Evolutionary conservation across 495 filamentous ascomycete genomes (phyloP), one percentile per base, ranked within the genome.

Genomic region (Penicillium macrosclerotiorum): DNA sequence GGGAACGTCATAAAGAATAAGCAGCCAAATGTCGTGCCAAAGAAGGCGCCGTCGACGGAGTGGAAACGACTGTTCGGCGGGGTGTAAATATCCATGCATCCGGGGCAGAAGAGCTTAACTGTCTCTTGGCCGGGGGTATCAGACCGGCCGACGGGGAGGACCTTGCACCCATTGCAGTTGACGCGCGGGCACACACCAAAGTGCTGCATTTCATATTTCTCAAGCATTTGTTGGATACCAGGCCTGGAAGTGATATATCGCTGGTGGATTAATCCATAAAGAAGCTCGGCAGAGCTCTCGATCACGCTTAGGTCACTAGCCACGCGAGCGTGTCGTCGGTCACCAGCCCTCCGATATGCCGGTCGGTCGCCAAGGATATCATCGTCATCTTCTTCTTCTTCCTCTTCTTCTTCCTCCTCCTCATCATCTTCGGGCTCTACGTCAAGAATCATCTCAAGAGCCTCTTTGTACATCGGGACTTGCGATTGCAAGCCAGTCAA

Each of bases 391-490:
- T 89, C 86, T 3, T 89, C 85, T 5, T 90, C 84, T 13, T 88
- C 86, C 16, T 88, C 84, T 27, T 81, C 77, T 35, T 83, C 78
- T 32, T 82, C 81, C 3, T 94, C 88, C 12, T 91, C 86, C 30
- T 91, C 89, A 19, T 90, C 88, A 13, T 95, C 90, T 63, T 95
- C 90, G 11, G 93, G 92, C 58, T 98, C 93, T 35, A 98, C 94
- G 54, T 98, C 93, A 29, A 98, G 78, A 50, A 98, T 97, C 93
- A 98, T 97, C 78, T 98, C 81, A 42, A 84, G 62, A 0, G 93
- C 93, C 71, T 98, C 93, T 66, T 97, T 98, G 64, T 98, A 98
- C 91, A 96, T 96, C 43, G 90, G 88, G 38, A 98, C 93, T 70
- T 96, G 90, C 25, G 81, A 86, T 69, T 95, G 89, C 49, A 98